phyloP scores from a whole-genome alignment of 306 rosid genomes.

The Cucurbita argyrosperma region DNA sequence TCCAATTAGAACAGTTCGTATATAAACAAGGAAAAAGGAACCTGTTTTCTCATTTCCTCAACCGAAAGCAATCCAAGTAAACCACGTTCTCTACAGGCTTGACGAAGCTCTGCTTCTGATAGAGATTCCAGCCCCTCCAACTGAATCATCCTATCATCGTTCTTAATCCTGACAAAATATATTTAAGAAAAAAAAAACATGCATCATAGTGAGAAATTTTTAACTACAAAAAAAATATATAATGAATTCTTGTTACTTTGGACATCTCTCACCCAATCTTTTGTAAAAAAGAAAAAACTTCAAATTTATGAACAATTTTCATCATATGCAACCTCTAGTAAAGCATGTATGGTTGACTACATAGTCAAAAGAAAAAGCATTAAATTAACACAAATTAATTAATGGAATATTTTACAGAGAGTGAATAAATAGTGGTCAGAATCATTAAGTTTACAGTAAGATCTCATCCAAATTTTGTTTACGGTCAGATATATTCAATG shows the following conservation, averaged over 20 bases:
- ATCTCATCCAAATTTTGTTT: not conserved
- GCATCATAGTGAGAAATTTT: not conserved
- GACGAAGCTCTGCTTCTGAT: slow-evolving; percentile 86
- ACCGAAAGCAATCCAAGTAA: slow-evolving; percentile 89
- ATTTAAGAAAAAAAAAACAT: not conserved
- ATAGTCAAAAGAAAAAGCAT: not conserved
- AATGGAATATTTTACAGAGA: not conserved
- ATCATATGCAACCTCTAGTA: not conserved
- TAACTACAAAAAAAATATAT: not conserved
- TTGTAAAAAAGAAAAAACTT: not conserved
- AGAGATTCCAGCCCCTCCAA: slow-evolving; percentile 89
- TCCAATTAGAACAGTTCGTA: not conserved
- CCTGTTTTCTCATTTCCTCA: slow-evolving; percentile 98
- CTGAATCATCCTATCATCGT: slow-evolving; percentile 81
- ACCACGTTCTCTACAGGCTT: slow-evolving; percentile 95
- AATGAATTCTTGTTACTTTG: not conserved
- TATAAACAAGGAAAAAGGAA: slow-evolving; percentile 4
- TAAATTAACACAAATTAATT: not conserved
- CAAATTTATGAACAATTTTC: not conserved
- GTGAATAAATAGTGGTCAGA: not conserved
- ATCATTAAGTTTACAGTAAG: not conserved
- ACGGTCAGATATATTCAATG: not conserved
- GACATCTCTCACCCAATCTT: not conserved
- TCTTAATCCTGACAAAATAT: slow-evolving; percentile 46
- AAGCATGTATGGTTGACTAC: not conserved